Evolutionary conservation across 1,139 yeast species (phyloP), one percentile per base, ranked within the genome.

Genomic region (Geotrichum candidum): DNA sequence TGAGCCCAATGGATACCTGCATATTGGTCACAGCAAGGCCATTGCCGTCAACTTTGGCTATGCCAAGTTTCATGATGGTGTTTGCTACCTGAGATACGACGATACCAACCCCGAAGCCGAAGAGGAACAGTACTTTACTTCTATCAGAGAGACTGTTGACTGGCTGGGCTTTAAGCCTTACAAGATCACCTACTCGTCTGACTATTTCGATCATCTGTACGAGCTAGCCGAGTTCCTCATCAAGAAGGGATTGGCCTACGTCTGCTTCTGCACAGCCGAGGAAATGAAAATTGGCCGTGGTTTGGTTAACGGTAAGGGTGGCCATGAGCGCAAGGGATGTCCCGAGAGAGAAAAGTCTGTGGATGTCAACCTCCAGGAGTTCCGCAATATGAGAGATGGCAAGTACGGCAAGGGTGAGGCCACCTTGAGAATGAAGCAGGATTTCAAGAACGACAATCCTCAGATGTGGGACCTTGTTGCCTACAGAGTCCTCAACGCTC

Each of bases 401-500:
- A 79, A 81, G 67, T 95, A 88, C 77, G 81, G 83, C 68, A 91
- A 91, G 53, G 98, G 98, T 67, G 90, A 90, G 73, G 98, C 96
- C 41, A 90, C 92, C 4, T 81, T 95, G 72, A 86, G 99, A 78
- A 94, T 95, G 99, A 94, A 94, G 75, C 97, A 90, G 80, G 96
- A 94, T 73, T 79, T 94, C 66, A 74, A 76, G n/a, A 88, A 95
- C 50, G 96, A 97, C 67, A 89, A 90, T 68, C 99, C 99, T 25
- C 99, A 94, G 78, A 95, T 95, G 99, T 95, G 99, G 99, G 99
- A 95, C 76, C 83, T 94, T 68, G 96, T 94, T 64, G 99, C 99
- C n/a, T 95, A 95, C 78, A 85, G 99, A 75, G 97, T 95, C 7
- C 80, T 95, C 69, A 82, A 92, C 69, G 92, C 96, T 29, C 84